Conservation (phyloP, 441 rosid species). For the Breynia disticha region DNA sequence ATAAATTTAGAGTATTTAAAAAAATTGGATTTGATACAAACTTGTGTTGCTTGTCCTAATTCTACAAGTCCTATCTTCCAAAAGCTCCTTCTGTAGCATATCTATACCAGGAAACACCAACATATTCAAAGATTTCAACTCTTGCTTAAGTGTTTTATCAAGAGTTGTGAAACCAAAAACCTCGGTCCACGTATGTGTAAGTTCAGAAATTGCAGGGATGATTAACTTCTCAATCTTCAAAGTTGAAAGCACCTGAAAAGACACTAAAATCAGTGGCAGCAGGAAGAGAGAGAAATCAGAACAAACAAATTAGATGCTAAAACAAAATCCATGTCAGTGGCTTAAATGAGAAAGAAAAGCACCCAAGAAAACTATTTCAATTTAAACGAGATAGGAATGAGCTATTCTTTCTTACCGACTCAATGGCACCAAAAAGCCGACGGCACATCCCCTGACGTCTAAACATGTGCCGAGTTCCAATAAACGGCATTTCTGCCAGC, state of each 20-base stretch:
- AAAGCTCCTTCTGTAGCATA: slow-evolving; percentile 72
- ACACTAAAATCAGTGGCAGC: slow-evolving; percentile 7
- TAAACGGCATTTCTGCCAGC: slow-evolving; percentile 96
- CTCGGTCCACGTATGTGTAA: slow-evolving; percentile 78
- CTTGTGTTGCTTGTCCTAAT: slow-evolving; percentile 22
- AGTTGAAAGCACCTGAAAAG: slow-evolving; percentile 51
- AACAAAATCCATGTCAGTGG: not conserved
- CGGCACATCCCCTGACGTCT: slow-evolving; percentile 99
- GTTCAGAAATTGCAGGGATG: slow-evolving; percentile 91
- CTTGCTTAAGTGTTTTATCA: slow-evolving; percentile 47
- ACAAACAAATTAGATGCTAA: slow-evolving; percentile 2
- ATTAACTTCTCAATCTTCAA: slow-evolving; percentile 75
- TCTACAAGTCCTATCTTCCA: slow-evolving; percentile 26
- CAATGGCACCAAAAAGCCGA: slow-evolving; percentile 77
- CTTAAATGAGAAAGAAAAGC: no score
- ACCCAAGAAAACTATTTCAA: no score
- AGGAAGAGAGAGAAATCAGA: slow-evolving; percentile 2
- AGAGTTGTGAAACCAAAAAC: slow-evolving; percentile 72
- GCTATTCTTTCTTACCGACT: slow-evolving; percentile 46
- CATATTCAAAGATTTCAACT: slow-evolving; percentile 68
- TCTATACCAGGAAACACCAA: slow-evolving; percentile 90
- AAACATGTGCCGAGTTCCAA: slow-evolving; percentile 92
- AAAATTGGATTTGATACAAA: slow-evolving; percentile 11
- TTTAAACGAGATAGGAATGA: not conserved
- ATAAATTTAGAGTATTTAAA: slow-evolving; percentile 3